Conservation (phyloP, 768 basidiomycete genomes). For the Pleurotus salmoneostramineus region DNA sequence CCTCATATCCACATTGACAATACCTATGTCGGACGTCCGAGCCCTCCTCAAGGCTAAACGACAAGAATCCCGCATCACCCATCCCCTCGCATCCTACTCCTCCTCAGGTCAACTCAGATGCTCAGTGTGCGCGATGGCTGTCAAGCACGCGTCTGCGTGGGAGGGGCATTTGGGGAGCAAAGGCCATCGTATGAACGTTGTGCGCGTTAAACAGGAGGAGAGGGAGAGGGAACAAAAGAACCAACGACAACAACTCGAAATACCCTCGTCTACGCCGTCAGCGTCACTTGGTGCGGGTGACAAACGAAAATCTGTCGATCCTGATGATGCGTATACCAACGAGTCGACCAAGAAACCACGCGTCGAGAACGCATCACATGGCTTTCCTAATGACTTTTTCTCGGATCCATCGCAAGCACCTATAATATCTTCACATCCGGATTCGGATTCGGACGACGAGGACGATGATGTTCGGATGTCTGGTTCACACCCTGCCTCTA, state of each 20-base stretch:
- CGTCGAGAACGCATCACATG: constrained; percentile 25
- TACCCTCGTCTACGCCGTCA: too few relatives aligned
- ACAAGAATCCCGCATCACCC: constrained; percentile 66
- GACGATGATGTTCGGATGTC: constrained; percentile 34
- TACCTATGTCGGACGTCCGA: constrained; percentile 72
- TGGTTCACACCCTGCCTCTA: constrained; percentile 11
- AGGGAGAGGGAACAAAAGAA: constrained; percentile 27
- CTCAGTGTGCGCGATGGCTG: constrained; percentile 50
- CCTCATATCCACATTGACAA: too few relatives aligned
- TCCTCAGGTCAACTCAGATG: constrained; percentile 68
- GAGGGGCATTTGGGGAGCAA: constrained; percentile 85
- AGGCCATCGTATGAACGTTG: constrained; percentile 64
- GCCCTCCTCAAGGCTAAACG: constrained; percentile 82
- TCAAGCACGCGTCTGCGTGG: constrained; percentile 85
- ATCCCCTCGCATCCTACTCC: constrained; percentile 71
- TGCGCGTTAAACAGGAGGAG: constrained; percentile 55
- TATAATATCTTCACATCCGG: constrained; percentile 10
- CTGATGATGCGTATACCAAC: constrained; percentile 6
- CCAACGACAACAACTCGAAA: too few relatives aligned
- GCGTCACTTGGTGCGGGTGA: constrained; percentile 17
- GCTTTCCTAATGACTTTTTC: constrained; percentile 73
- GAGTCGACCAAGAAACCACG: constrained; percentile 25
- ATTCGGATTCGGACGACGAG: constrained; percentile 32
- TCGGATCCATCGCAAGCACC: constrained; percentile 65
- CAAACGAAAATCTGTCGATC: constrained; percentile 31